These are phyloP conservation scores for Bonia amplexicaulis DNA, from an alignment of 176 grass and related monocot species.

Conservation along the genomic window DNA sequence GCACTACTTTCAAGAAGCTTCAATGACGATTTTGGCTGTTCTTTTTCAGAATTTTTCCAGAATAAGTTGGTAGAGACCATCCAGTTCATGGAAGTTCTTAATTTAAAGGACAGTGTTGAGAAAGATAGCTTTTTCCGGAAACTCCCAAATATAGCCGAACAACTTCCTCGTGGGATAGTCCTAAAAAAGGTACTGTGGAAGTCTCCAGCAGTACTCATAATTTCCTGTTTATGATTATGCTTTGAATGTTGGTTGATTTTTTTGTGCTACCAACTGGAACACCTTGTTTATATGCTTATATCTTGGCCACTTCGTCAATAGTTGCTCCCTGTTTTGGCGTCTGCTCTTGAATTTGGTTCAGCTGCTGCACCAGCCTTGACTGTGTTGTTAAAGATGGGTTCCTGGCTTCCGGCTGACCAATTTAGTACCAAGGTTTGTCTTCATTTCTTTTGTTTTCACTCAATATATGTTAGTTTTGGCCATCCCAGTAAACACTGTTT, in stretches of 20 bases:
- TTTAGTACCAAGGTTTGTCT: constrained; percentile 75
- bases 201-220: background rate
- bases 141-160: constrained; percentile 92
- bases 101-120: constrained; percentile 96
- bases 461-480: background rate
- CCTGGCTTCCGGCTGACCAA: constrained; percentile 84
- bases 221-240: background rate
- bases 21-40: constrained; percentile 23
- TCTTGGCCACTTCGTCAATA: constrained; percentile 37
- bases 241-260: constrained; percentile 14
- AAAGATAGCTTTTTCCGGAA: constrained; percentile 98
- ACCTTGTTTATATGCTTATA: constrained; percentile 10
- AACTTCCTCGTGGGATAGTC: constrained; percentile 94
- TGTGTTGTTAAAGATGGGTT: constrained; percentile 93
- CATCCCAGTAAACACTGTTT: background rate
- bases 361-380: constrained; percentile 94
- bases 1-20: background rate
- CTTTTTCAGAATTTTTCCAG: constrained; percentile 93
- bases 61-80: constrained; percentile 99
- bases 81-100: constrained; percentile 97
- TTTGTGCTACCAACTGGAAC: background rate
- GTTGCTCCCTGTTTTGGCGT: constrained; percentile 88
- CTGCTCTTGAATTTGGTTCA: constrained; percentile 95
- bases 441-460: constrained; percentile 5
- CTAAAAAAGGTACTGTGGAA: constrained; percentile 79